Base-by-base conservation (phyloP, 495 filamentous ascomycete species). In the Aspergillus hancockii region DNA sequence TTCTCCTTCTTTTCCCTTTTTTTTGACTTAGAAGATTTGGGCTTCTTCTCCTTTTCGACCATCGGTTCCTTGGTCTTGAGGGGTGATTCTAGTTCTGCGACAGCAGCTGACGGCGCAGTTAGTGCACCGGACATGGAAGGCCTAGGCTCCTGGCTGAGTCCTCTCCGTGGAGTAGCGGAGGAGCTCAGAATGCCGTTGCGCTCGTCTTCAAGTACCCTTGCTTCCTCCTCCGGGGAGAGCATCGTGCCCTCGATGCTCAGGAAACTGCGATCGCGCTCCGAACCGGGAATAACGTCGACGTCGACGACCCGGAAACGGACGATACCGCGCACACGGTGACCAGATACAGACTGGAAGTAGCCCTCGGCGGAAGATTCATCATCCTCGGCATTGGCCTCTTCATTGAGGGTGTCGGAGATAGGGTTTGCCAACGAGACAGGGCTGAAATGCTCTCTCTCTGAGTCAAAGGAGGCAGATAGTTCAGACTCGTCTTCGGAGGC, bases 171-270 rank as follows among this genome's bases (percentile, higher is more conserved):
- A 16, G 32, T 38, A 5, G 53, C 16, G 18, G 53, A 50, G 9
- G 68, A 36, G 12, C 55, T 50, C 9, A 64, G 23, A 4, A 65
- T 49, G 0, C 77, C 75, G 56, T 68, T 63, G 13, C 64, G 60
- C 62, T 82, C 80, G 19, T 75, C 64, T 52, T 73, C 65, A 5
- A 73, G 25, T 8, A 83, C 59, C 43, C 64, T 60, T 10, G 62
- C 63, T 58, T 83, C 81, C 45, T 82, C 80, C 25, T 79, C 78
- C 4, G 68, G 67, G 4, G 63, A 61, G 34, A 90, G 73, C 76
- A 91, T 81, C 21, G 86, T 89, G 6, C 88, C 89, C 64, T 88
- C 85, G 53, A 92, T 87, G 58, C 81, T 86, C 62, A 90, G 61
- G 66, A 89, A 87, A 0, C 85, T 81, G 54, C 75, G 76, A 57